These are phyloP conservation scores for Sporothrix pseudoabietina DNA, from an alignment of 2,329 filamentous ascomycete genomes.

Conservation along the genomic window DNA sequence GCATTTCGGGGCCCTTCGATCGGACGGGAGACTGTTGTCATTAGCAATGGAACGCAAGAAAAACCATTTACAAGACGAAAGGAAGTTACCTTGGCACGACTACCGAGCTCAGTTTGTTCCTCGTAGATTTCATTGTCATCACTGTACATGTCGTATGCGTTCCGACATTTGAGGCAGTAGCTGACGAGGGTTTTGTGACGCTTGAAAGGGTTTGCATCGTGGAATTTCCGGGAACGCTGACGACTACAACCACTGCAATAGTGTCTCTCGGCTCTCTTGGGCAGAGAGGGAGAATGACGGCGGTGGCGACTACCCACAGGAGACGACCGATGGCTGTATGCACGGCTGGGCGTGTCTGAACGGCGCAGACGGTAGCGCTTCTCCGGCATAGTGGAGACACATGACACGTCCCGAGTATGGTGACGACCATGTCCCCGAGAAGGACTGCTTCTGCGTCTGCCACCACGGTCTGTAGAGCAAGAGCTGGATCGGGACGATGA, in stretches of 20 bases:
- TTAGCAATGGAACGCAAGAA: neutral
- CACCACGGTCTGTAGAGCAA: neutral
- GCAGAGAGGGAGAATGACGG: neutral
- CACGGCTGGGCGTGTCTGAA: neutral
- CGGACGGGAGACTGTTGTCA: neutral
- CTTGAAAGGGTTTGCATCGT: constrained; percentile 42
- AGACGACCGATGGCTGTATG: constrained; percentile 2
- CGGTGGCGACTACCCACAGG: neutral
- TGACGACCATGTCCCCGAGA: neutral
- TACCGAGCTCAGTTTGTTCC: no score
- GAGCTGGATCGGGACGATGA: neutral
- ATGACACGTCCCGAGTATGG: neutral
- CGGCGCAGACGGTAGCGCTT: neutral
- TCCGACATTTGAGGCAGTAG: constrained; percentile 44
- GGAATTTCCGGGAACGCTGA: constrained; percentile 46
- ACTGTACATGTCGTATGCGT: constrained; percentile 6
- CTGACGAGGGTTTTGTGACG: constrained; percentile 41
- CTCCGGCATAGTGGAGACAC: neutral
- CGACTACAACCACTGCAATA: constrained; percentile 50
- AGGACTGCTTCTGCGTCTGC: neutral
- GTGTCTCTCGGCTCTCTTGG: constrained; percentile 37
- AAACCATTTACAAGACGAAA: neutral
- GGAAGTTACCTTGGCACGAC: neutral
- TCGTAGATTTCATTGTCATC: neutral
- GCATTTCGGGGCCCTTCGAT: neutral